Evolutionary conservation across 306 rosid species (phyloP), one percentile per base, ranked within the genome.

Genomic region (Macrotyloma uniflorum): DNA sequence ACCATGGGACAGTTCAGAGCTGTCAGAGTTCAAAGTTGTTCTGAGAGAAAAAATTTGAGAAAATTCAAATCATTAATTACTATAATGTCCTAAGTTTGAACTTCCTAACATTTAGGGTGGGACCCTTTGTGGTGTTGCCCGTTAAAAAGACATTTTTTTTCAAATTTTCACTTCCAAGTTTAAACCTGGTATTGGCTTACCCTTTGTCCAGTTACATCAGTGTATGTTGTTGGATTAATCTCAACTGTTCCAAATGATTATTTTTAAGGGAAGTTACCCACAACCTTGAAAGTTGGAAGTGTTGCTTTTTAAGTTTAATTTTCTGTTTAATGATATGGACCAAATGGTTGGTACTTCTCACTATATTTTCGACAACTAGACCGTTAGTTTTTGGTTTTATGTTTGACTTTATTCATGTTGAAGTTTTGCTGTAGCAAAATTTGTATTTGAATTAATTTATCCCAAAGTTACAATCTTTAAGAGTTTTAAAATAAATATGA

Each of bases 1-100:
- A 76, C 80, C 66, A 68, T 87, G 89, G 92, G 92, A 84, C 92
- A 86, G 80, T 57, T 86, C 33, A 83, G 88, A 88, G 91, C 93
- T 92, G 96, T 88, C 93, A 87, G 83, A 79, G 88, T 78, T 80
- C 81, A 83, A 87, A 86, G 92, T 74, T 68, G 80, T 54, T 74
- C 58, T 46, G 26, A 50, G 83, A 83, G 70, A 53, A 19, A 72
- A 6, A 70, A 79, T 82, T 40, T 78, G 66, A 42, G 42, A 38
- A 87, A 85, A 64, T 88, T 93, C 91, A 88, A 83, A 89, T 91
- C 79, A 88, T 89, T 83, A 80, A n/a, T 8, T 50, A 75, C 42
- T 20, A 75, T 81, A 61, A 70, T 86, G 67, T 64, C 86, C 76
- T 18, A 70, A 33, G 53, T 79, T 61, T 70, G 72, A 45, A 45